A percentile compares a stretch with the other conserved stretches of the same genome.
These are phyloP conservation scores for Skeletonema costatum DNA, from an alignment of 108 stramenopile genomes.

Conservation along the genomic window DNA sequence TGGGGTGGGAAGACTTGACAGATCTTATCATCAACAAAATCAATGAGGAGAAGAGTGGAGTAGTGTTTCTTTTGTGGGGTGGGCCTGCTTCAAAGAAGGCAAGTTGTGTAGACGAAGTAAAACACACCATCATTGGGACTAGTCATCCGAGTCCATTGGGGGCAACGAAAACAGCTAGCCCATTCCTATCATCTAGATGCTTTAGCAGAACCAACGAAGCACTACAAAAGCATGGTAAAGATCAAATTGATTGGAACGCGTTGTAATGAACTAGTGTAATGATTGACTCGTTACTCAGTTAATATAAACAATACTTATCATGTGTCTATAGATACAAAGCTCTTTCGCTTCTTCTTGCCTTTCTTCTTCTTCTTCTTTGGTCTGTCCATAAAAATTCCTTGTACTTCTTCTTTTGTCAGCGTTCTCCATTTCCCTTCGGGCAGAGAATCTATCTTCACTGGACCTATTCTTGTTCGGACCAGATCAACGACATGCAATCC, in stretches of 20 bases:
- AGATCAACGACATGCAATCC: conserved; percentile 69
- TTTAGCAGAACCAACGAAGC: conserved; percentile 62
- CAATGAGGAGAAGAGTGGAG: conserved; percentile 30
- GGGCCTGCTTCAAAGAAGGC: conserved; percentile 86
- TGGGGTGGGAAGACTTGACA: conserved; percentile 97
- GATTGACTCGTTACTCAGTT: not conserved
- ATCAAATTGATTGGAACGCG: conserved; percentile 78
- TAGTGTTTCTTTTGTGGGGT: conserved; percentile 99
- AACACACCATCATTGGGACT: conserved; percentile 63
- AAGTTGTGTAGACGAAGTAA: conserved; percentile 48
- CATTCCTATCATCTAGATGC: conserved; percentile 82
- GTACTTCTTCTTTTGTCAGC: conserved; percentile 35
- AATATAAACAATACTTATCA: not conserved
- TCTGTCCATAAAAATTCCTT: conserved; percentile 1
- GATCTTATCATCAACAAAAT: conserved; percentile 79
- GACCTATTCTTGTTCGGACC: conserved; percentile 64
- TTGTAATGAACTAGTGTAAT: not conserved
- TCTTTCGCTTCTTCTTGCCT: not conserved
- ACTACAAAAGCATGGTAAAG: conserved; percentile 57
- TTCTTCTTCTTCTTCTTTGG: not conserved
- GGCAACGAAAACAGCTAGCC: conserved; percentile 75
- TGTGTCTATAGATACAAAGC: not conserved
- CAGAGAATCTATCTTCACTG: conserved; percentile 53
- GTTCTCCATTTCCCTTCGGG: conserved; percentile 67
- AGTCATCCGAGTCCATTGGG: conserved; percentile 71